Evolutionary conservation across 345 rosid genomes (phyloP).

Genomic region (Linum trigynum): DNA sequence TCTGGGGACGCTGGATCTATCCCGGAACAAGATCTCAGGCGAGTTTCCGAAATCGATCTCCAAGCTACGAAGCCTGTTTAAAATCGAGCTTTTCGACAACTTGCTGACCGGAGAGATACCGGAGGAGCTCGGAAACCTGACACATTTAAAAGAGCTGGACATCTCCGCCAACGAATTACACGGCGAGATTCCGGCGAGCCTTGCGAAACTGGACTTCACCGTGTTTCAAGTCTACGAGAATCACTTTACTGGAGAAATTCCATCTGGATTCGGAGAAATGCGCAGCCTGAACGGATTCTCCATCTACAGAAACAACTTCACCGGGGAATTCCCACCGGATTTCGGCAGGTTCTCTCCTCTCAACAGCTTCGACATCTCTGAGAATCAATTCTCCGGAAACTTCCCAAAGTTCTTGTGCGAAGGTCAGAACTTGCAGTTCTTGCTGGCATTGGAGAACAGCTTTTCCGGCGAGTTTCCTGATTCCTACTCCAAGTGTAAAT

Average conservation of each 20-base stretch:
- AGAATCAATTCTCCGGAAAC: slow-evolving; percentile 59
- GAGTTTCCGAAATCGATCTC: slow-evolving; percentile 55
- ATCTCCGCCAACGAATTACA: slow-evolving; percentile 45
- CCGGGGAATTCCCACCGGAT: slow-evolving; percentile 57
- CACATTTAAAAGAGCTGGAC: slow-evolving; percentile 47
- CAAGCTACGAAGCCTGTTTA: slow-evolving; percentile 37
- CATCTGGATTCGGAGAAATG: slow-evolving; percentile 62
- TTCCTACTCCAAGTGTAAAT: slow-evolving; percentile 54
- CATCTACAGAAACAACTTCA: slow-evolving; percentile 63
- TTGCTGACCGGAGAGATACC: slow-evolving; percentile 59
- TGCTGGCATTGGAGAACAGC: slow-evolving; percentile 55
- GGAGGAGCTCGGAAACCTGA: slow-evolving; percentile 40
- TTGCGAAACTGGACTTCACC: slow-evolving; percentile 40
- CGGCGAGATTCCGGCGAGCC: slow-evolving; percentile 45
- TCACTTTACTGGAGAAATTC: slow-evolving; percentile 56
- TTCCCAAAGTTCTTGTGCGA: slow-evolving; percentile 68
- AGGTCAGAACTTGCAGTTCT: slow-evolving; percentile 26
- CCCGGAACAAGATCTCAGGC: slow-evolving; percentile 56
- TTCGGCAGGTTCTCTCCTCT: slow-evolving; percentile 57
- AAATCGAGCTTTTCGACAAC: slow-evolving; percentile 57
- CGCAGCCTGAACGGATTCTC: slow-evolving; percentile 44
- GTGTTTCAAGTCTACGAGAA: slow-evolving; percentile 51
- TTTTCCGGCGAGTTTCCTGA: slow-evolving; percentile 64
- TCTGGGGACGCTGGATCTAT: slow-evolving; percentile 69
- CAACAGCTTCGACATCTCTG: slow-evolving; percentile 63